phyloP scores from a whole-genome alignment of 2,329 filamentous ascomycete species.

The Fusarium penzigii region DNA sequence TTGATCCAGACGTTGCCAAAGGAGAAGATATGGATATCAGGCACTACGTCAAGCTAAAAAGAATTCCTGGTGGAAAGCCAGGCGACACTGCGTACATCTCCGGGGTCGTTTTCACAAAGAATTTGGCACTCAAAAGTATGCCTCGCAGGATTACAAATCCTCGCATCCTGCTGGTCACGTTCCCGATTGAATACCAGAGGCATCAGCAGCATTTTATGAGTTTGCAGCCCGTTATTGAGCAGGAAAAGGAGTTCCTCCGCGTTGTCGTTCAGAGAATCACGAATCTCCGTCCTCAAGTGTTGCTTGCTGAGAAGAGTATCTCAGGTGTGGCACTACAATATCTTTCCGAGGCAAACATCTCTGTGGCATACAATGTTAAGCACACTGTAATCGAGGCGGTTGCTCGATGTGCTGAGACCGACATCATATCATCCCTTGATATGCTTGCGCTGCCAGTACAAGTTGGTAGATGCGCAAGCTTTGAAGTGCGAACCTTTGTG shows the following conservation, averaged over 20 bases:
- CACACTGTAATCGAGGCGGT: conserved; percentile 94
- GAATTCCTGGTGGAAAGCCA: conserved; percentile 86
- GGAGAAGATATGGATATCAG: conserved; percentile 97
- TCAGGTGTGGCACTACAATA: conserved; percentile 89
- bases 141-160: conserved; percentile 80
- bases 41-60: conserved; percentile 96
- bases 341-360: conserved; percentile 83
- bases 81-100: conserved; percentile 96
- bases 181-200: conserved; percentile 92
- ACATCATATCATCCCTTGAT: conserved; percentile 92
- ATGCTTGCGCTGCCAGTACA: conserved; percentile 76
- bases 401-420: conserved; percentile 85
- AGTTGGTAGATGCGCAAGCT: conserved; percentile 79
- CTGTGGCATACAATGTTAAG: conserved; percentile 96
- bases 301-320: conserved; percentile 91
- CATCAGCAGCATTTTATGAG: conserved; percentile 94
- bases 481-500: conserved; percentile 95
- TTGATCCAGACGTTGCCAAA: conserved; percentile 85
- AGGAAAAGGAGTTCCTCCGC: conserved; percentile 90
- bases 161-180: conserved; percentile 88
- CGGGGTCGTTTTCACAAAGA: conserved; percentile 96
- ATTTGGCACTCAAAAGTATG: conserved; percentile 96
- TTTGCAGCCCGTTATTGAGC: conserved; percentile 91
- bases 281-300: conserved; percentile 77
- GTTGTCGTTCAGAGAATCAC: conserved; percentile 92